Evolutionary conservation across 306 rosid genomes (phyloP).

Genomic region (Pyrus pyrifolia): DNA sequence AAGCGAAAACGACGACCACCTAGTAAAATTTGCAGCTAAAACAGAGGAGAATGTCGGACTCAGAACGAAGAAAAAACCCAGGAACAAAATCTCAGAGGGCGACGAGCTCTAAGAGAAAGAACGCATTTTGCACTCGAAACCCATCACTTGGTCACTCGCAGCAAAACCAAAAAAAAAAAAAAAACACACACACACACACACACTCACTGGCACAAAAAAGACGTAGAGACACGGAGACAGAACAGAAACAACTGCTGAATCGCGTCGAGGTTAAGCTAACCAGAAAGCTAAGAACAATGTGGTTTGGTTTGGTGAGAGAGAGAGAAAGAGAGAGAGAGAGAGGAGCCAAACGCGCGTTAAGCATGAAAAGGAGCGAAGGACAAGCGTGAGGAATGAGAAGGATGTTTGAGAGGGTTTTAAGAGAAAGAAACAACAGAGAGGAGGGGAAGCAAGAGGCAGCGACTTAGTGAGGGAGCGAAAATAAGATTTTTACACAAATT

Average conservation of each 20-base stretch:
- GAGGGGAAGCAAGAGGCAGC: conserved; percentile 2
- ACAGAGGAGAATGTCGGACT: background rate
- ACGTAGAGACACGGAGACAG: background rate
- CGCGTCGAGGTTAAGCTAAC: background rate
- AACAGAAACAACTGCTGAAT: background rate
- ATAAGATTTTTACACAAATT: no score
- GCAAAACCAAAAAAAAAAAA: background rate
- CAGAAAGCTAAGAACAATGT: conserved; percentile 7
- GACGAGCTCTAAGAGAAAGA: background rate
- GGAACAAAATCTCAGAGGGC: background rate
- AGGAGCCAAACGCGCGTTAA: conserved; percentile 22
- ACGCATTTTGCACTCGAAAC: background rate
- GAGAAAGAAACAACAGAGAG: background rate
- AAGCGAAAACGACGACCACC: conserved; percentile 5
- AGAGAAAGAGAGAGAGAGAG: background rate
- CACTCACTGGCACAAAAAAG: conserved; percentile 2
- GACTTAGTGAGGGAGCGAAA: no score
- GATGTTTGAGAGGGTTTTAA: background rate
- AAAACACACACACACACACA: background rate
- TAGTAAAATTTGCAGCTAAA: background rate
- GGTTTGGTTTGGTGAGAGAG: background rate
- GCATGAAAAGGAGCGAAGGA: conserved; percentile 25
- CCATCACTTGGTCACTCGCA: background rate
- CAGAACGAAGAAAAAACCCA: background rate
- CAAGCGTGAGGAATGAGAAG: background rate